Conservation (phyloP, 75 land plant species). For the Adiantum capillusveneris region DNA sequence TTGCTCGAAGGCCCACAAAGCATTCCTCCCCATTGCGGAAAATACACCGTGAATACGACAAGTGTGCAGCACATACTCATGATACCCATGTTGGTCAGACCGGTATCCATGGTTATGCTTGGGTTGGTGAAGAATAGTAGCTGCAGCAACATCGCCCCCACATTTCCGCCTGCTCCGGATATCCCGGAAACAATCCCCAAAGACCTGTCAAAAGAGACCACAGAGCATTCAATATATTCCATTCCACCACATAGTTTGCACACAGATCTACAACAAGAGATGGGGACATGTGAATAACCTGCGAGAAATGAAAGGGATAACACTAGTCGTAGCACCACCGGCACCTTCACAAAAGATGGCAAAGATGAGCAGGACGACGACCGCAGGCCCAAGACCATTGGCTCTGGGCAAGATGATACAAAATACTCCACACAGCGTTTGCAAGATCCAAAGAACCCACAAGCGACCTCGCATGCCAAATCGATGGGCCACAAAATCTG, state of each 20-base stretch:
- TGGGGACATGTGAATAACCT: too few relatives aligned
- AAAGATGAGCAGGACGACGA: constrained; percentile 65
- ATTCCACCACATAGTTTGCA: too few relatives aligned
- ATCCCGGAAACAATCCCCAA: constrained; percentile 63
- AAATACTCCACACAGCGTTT: constrained; percentile 56
- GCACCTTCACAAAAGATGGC: constrained; percentile 64
- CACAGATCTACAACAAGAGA: too few relatives aligned
- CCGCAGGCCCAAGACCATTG: constrained; percentile 29
- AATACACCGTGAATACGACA: constrained; percentile 33
- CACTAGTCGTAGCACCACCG: constrained; percentile 67
- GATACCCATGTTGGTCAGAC: constrained; percentile 34
- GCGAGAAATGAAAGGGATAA: constrained; percentile 72
- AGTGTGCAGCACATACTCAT: too few relatives aligned
- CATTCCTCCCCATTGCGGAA: constrained; percentile 77
- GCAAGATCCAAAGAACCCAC: constrained; percentile 70
- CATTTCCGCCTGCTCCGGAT: constrained; percentile 63
- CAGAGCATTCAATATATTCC: too few relatives aligned
- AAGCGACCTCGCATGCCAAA: constrained; percentile 74
- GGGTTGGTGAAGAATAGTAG: constrained; percentile 52
- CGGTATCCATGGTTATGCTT: constrained; percentile 29
- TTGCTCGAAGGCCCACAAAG: constrained; percentile 28
- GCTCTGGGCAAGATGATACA: constrained; percentile 51
- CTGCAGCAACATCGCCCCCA: constrained; percentile 62
- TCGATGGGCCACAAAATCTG: constrained; percentile 31
- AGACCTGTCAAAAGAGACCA: too few relatives aligned